Base-by-base conservation (phyloP, 441 rosid genomes). In the Manihot esculenta region DNA sequence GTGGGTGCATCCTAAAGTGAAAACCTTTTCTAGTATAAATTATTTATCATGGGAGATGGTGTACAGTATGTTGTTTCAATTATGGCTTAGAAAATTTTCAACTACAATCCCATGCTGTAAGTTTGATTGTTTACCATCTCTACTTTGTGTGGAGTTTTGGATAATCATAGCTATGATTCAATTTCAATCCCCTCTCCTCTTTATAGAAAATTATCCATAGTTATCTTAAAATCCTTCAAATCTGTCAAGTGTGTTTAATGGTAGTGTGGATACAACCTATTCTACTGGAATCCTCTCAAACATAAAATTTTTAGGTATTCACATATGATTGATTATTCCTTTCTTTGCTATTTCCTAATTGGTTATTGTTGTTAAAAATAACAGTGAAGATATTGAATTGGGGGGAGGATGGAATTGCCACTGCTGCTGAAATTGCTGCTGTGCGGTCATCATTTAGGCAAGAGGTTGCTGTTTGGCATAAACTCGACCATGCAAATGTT, bases 381-480 rank as follows among this genome's bases (percentile, higher is more conserved):
- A 62, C 71, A 88, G 93, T 88, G 74, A 88, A 88, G 74, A 77
- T 88, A 58, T 82, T 88, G 79, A 88, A 90, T 80, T 92, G 96
- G 97, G 97, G 93, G 10, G 94, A 92, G 76, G 92, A 90, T 69
- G 91, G 96, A 68, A 74, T 84, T 35, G 88, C 89, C 8, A 89
- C 93, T 69, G 53, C 77, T 15, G 92, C 91, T 45, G 98, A 90
- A 86, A 88, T 91, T 64, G 85, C 94, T 71, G 78, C 89, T 70
- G 74, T 82, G 72, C 86, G 93, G 27, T 81, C 87, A 76, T 88
- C 91, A 18, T 92, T 92, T 62, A 76, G 53, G 72, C 93, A 90
- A 82, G 98, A 92, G 69, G 98, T 92, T 73, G 86, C 90, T 68
- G 98, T 92, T 65, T 92, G 98, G 98, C 87, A 92, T 68, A 90